phyloP scores from a whole-genome alignment of 2,329 filamentous ascomycete species.

The Purpureocillium takamizusanense region DNA sequence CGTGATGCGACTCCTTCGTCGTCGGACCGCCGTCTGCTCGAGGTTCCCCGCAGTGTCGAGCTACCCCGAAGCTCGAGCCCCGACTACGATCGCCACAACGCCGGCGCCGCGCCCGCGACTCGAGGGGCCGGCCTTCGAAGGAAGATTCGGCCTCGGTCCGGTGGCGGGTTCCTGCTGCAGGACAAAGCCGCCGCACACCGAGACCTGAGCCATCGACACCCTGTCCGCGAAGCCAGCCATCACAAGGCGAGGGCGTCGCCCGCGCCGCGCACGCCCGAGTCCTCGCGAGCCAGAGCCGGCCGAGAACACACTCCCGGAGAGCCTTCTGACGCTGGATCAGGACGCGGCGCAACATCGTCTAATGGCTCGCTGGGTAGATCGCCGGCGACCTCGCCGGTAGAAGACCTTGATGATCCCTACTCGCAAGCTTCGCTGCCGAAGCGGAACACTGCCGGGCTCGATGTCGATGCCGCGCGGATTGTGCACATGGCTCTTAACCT shows the following conservation, averaged over 20 bases:
- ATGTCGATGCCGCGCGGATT: constrained; percentile 78
- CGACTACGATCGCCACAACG: constrained; percentile 1
- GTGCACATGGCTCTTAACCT: constrained; percentile 86
- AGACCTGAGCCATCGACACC: constrained; percentile 20
- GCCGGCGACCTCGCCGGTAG: neutral
- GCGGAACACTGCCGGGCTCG: constrained; percentile 25
- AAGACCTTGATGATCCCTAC: neutral
- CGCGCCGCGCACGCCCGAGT: constrained; percentile 2
- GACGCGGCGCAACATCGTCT: neutral
- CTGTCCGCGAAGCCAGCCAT: constrained; percentile 13
- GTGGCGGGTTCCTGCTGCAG: constrained; percentile 42
- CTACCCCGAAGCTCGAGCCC: neutral
- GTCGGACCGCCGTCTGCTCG: too few species aligned
- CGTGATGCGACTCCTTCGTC: constrained; percentile 1
- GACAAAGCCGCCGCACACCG: constrained; percentile 28
- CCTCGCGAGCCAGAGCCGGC: neutral
- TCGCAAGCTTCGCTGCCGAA: neutral
- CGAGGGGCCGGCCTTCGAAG: constrained; percentile 17
- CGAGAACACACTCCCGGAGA: neutral
- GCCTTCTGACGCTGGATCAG: neutral
- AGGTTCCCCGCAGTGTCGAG: neutral
- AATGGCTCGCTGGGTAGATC: neutral
- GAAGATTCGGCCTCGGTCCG: constrained; percentile 33
- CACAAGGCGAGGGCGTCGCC: constrained; percentile 11
- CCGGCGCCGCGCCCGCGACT: constrained; percentile 10